Base-by-base conservation (phyloP, 1,139 yeast genomes). In the Suhomyces coccinellae region DNA sequence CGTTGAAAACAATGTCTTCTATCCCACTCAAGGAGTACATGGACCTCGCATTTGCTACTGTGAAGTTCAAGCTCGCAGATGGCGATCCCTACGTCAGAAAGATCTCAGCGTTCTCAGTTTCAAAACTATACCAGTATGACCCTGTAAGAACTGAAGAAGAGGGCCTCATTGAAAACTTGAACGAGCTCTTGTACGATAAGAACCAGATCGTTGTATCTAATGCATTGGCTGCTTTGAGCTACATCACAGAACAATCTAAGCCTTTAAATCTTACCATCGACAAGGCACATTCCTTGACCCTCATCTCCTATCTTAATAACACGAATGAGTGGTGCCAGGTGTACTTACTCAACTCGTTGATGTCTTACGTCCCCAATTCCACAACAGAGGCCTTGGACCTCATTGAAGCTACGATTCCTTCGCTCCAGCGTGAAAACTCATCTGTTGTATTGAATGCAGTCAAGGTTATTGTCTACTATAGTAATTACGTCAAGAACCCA, bases 271-370 rank as follows among this genome's bases (percentile, higher is more conserved):
- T 87, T 43, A 71, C 79, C 1, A 75, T 87, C 16, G 85, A 81
- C 57, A 72, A 73, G 41, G 61, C 64, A 1, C 87, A 85, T 55
- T 82, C 87, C 2, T 54, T 75, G 36, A 71, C 73, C 31, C 66
- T 87, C 22, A 73, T 82, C 2, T 64, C 70, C 6, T 66, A 71
- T 43, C 62, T 87, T 36, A 64, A 73, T 2, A 77, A 71, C 46
- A 75, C 85, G 43, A 83, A 85, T 52, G 97, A 90, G 61, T 90
- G 97, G 96, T 79, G 83, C 43, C 96, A 85, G 58, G 74, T 81
- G 0, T 79, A 84, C 46, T 73, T 89, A n/a, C 67, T 91, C 45
- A 81, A 82, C 45, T 78, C 93, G 0, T 62, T 91, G 38, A 74
- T 83, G 75, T 71, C 80, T 15, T 88, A 77, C 62, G 85, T 85